A percentile compares a stretch with the other conserved stretches of the same genome.
phyloP scores from a whole-genome alignment of 116 monocot species.

The Trichopus zeylanicus region DNA sequence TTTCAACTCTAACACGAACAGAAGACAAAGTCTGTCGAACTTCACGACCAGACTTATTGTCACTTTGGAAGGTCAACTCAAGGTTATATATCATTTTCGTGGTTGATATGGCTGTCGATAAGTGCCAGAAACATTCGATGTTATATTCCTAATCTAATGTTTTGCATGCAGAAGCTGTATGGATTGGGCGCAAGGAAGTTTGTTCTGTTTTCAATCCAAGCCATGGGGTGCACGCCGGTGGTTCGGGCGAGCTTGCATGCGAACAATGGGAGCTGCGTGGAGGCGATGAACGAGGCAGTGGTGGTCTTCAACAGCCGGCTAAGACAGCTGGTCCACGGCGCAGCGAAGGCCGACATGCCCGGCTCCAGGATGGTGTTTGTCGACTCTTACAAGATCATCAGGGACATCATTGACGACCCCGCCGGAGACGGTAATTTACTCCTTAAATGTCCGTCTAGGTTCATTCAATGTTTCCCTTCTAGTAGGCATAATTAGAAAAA shows the following conservation, averaged over 20 bases:
- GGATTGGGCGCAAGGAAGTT: conserved; percentile 52
- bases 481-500: too few species aligned
- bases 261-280: conserved; percentile 36
- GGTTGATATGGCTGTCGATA: too few species aligned
- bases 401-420: conserved; percentile 33
- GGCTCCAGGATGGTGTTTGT: conserved; percentile 32
- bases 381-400: conserved; percentile 51
- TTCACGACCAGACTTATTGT: conserved; percentile 39
- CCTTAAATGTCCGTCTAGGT: too few species aligned
- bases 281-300: conserved; percentile 38
- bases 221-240: conserved; percentile 49
- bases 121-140: too few species aligned
- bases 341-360: conserved; percentile 17
- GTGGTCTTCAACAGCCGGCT: conserved; percentile 45
- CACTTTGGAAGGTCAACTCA: conserved; percentile 25
- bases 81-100: conserved; percentile 7
- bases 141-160: too few species aligned
- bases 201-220: conserved; percentile 44
- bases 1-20: conserved; percentile 11
- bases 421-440: conserved; percentile 13
- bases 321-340: conserved; percentile 11
- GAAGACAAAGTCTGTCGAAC: background rate
- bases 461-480: too few species aligned
- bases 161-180: conserved; percentile 39
- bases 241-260: conserved; percentile 14